Evolutionary conservation across 1,284 basidiomycete species (phyloP).

Genomic region (Rhodotorula sp.): DNA sequence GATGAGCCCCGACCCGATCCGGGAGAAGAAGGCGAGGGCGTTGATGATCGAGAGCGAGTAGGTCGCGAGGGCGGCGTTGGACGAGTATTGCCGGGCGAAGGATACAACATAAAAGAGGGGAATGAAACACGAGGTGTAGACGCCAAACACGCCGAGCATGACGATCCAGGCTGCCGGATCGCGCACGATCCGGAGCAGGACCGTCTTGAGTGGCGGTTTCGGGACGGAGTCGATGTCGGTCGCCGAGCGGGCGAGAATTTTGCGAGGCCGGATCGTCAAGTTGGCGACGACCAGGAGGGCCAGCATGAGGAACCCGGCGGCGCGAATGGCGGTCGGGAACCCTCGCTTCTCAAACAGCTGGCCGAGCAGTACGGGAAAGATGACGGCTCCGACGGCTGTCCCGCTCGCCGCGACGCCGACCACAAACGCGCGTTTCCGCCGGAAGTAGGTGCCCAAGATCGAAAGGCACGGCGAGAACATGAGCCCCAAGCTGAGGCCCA

Average conservation of each 20-base stretch:
- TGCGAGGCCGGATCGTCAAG: constrained; percentile 28
- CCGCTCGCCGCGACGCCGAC: constrained; percentile 33
- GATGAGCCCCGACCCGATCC: constrained; percentile 24
- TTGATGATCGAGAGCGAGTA: constrained; percentile 39
- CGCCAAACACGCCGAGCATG: constrained; percentile 20
- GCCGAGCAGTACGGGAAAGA: constrained; percentile 33
- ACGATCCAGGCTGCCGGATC: constrained; percentile 28
- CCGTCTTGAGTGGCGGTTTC: neutral
- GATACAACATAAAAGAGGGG: constrained; percentile 27
- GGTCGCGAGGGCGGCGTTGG: constrained; percentile 2
- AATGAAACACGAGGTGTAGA: constrained; percentile 16
- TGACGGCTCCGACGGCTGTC: constrained; percentile 28
- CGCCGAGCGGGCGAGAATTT: neutral
- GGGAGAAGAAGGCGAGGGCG: constrained; percentile 27
- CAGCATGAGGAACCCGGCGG: constrained; percentile 30
- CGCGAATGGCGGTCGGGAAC: constrained; percentile 19
- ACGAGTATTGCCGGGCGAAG: constrained; percentile 7
- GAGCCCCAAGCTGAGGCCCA: constrained; percentile 32
- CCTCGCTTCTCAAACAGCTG: constrained; percentile 21
- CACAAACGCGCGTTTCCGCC: constrained; percentile 20
- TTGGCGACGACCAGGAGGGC: constrained; percentile 33
- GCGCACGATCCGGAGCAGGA: constrained; percentile 16
- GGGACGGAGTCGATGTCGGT: neutral
- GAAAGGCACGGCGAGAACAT: constrained; percentile 36
- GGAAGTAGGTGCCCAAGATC: constrained; percentile 34